Percentiles rank a stretch among this genome's conserved stretches.
Evolutionary conservation across 306 rosid genomes (phyloP).

Genomic region (Abrus precatorius): DNA sequence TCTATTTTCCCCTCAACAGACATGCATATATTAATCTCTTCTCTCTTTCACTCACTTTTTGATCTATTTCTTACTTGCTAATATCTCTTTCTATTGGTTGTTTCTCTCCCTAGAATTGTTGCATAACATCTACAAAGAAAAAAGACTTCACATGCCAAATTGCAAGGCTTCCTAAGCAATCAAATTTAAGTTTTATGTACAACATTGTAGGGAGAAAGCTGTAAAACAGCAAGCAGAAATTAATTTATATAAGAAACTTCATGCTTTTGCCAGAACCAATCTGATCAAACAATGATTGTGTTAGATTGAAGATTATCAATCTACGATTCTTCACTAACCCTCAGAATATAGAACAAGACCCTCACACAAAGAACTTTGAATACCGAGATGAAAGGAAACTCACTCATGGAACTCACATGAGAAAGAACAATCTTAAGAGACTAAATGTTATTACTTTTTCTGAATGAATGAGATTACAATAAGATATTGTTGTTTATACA

Average conservation of each 20-base stretch:
- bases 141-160: slow-evolving; percentile 4
- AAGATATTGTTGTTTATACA: too few relatives aligned
- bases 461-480: too few relatives aligned
- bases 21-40: background rate
- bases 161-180: slow-evolving; percentile 1
- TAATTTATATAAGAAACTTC: slow-evolving; percentile 13
- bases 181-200: slow-evolving; percentile 6
- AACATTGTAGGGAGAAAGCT: slow-evolving; percentile 7
- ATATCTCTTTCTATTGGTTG: slow-evolving; percentile 1
- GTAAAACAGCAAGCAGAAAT: slow-evolving; percentile 7
- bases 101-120: background rate
- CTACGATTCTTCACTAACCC: too few relatives aligned
- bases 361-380: too few relatives aligned
- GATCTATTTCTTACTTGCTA: background rate
- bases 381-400: too few relatives aligned
- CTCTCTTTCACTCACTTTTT: background rate
- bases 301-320: background rate
- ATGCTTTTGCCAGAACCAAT: background rate
- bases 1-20: background rate
- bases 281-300: slow-evolving; percentile 1
- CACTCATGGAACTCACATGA: too few relatives aligned
- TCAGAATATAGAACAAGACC: too few relatives aligned
- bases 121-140: too few relatives aligned
- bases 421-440: too few relatives aligned
- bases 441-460: too few relatives aligned